These are phyloP conservation scores for Leccinum truebloodii DNA, from an alignment of 768 basidiomycete genomes.

Conservation along the genomic window DNA sequence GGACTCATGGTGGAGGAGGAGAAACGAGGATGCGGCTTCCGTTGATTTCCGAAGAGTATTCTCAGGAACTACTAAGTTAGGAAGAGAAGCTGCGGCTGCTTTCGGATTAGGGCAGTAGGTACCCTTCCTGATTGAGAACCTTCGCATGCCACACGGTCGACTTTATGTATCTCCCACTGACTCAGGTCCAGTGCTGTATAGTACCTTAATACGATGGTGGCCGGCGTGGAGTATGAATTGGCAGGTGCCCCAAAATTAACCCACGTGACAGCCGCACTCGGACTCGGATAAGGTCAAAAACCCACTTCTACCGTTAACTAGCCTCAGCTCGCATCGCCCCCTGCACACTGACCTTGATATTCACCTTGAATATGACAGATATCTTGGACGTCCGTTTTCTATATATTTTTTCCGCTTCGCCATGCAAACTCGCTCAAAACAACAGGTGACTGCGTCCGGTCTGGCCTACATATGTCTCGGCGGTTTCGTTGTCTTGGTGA, in stretches of 20 bases:
- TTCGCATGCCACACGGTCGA: too few relatives aligned
- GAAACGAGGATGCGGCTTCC: not conserved
- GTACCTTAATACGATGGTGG: too few relatives aligned
- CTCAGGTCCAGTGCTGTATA: too few relatives aligned
- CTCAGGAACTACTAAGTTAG: not conserved
- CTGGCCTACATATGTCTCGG: constrained; percentile 66
- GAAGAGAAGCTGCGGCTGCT: not conserved
- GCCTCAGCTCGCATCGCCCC: too few relatives aligned
- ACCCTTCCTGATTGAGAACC: too few relatives aligned
- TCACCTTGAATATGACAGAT: constrained; percentile 17
- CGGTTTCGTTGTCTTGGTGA: constrained; percentile 51
- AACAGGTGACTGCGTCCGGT: constrained; percentile 52
- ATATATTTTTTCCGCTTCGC: not conserved
- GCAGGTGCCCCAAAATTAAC: too few relatives aligned
- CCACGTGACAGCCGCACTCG: not conserved
- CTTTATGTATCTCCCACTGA: too few relatives aligned
- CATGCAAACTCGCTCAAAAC: constrained; percentile 25
- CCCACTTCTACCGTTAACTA: too few relatives aligned
- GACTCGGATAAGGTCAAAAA: not conserved
- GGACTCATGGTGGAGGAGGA: not conserved
- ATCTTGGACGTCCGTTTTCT: constrained; percentile 30
- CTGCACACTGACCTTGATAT: not conserved
- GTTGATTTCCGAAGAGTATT: not conserved
- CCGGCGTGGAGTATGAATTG: too few relatives aligned
- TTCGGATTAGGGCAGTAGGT: too few relatives aligned